Conservation (phyloP, 768 basidiomycete species). For the Rubroboletus satanas region DNA sequence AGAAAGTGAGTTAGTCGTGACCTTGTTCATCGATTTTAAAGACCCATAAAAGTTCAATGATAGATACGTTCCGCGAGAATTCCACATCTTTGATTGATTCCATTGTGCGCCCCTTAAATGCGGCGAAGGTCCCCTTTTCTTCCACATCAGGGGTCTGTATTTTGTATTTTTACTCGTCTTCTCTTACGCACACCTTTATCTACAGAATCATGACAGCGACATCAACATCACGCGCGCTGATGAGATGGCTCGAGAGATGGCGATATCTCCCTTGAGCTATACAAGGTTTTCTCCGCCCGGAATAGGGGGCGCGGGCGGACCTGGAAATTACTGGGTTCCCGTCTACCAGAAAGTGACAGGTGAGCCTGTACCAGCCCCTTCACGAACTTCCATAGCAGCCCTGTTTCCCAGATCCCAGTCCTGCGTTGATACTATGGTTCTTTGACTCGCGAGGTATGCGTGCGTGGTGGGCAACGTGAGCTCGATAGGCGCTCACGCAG, state of each 20-base stretch:
- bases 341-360: constrained; percentile 42
- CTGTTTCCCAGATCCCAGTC: constrained; percentile 33
- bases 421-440: constrained; percentile 63
- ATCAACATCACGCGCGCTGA: constrained; percentile 66
- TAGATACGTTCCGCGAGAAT: constrained; percentile 66
- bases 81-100: constrained; percentile 62
- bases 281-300: constrained; percentile 57
- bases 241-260: constrained; percentile 61
- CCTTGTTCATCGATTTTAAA: neutral
- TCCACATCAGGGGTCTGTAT: constrained; percentile 62
- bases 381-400: neutral
- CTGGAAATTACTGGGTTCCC: constrained; percentile 77
- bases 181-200: neutral
- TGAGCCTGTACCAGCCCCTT: constrained; percentile 4
- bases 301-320: constrained; percentile 60
- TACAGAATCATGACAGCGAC: constrained; percentile 73
- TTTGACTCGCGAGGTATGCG: constrained; percentile 67
- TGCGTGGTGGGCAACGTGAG: neutral
- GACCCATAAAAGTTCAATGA: neutral
- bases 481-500: constrained; percentile 1
- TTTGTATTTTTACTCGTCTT: neutral
- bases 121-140: constrained; percentile 57
- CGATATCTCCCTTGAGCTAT: constrained; percentile 54
- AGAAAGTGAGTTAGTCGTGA: constrained; percentile 42
- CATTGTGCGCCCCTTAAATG: constrained; percentile 58